Evolutionary conservation across 2,329 filamentous ascomycete genomes (phyloP).

Genomic region (Exophiala lecanii-corni): DNA sequence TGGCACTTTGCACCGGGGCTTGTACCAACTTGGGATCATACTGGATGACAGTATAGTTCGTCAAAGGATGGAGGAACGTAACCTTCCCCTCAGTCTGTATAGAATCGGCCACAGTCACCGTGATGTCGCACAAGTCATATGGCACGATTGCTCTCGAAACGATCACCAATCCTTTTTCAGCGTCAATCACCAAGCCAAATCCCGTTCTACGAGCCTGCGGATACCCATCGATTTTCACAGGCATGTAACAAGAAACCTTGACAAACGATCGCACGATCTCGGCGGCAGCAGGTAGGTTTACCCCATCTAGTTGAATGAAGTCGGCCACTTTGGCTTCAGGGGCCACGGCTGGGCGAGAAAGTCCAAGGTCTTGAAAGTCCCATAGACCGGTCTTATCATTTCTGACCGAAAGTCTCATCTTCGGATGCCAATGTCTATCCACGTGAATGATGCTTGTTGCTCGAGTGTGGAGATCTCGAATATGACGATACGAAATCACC

Average conservation of each 20-base stretch:
- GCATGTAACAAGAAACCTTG: slow-evolving; percentile 86
- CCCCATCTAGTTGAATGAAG: slow-evolving; percentile 87
- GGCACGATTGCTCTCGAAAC: slow-evolving; percentile 92
- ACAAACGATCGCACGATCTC: slow-evolving; percentile 94
- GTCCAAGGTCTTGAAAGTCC: slow-evolving; percentile 86
- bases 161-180: slow-evolving; percentile 88
- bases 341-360: slow-evolving; percentile 69
- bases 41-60: slow-evolving; percentile 93
- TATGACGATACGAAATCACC: slow-evolving; percentile 92
- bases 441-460: slow-evolving; percentile 90
- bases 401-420: slow-evolving; percentile 86
- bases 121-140: slow-evolving; percentile 94
- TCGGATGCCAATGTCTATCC: slow-evolving; percentile 91
- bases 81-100: slow-evolving; percentile 93
- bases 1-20: slow-evolving; percentile 85
- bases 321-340: slow-evolving; percentile 73
- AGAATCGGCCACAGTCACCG: slow-evolving; percentile 91
- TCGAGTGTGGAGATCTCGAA: slow-evolving; percentile 87
- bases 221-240: slow-evolving; percentile 95
- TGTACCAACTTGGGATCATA: slow-evolving; percentile 93
- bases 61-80: slow-evolving; percentile 89
- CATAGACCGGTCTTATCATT: slow-evolving; percentile 88
- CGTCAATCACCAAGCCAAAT: slow-evolving; percentile 95
- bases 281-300: slow-evolving; percentile 82
- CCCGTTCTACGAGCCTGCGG: slow-evolving; percentile 91